phyloP scores from a whole-genome alignment of 2,329 filamentous ascomycete species.

The Apiospora arundinis region DNA sequence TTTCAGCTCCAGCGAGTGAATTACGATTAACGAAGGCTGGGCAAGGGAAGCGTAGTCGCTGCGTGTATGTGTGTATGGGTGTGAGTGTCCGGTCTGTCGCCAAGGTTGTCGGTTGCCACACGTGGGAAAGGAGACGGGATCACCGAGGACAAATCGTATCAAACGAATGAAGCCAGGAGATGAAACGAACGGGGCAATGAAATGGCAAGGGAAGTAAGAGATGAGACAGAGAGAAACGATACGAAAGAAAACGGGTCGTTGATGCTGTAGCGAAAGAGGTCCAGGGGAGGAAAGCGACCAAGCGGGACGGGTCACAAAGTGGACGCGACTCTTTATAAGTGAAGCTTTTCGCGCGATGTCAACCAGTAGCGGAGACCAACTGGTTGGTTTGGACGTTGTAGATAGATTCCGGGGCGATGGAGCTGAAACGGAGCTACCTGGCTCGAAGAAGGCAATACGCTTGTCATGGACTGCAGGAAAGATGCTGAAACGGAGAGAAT shows the following conservation, averaged over 20 bases:
- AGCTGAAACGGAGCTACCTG: constrained; percentile 44
- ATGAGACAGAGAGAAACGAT: constrained; percentile 39
- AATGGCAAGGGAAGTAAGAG: constrained; percentile 35
- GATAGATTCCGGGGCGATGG: constrained; percentile 41
- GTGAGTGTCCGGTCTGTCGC: background rate
- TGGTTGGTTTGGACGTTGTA: constrained; percentile 50
- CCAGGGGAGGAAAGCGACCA: constrained; percentile 38
- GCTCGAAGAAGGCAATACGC: constrained; percentile 35
- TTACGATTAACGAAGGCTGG: constrained; percentile 18
- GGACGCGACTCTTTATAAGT: constrained; percentile 44
- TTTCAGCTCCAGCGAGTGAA: background rate
- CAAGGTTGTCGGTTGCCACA: constrained; percentile 12
- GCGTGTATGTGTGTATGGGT: background rate
- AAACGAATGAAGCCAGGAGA: constrained; percentile 29
- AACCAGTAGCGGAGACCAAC: constrained; percentile 45
- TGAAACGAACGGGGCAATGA: constrained; percentile 40
- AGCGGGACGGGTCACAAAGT: constrained; percentile 41
- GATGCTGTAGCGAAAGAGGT: constrained; percentile 41
- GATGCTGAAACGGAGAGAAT: constrained; percentile 58
- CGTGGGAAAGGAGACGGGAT: background rate
- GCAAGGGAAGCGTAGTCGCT: background rate
- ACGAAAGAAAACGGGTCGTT: constrained; percentile 34
- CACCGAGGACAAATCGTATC: constrained; percentile 19
- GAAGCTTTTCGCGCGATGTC: constrained; percentile 42
- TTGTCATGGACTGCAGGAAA: constrained; percentile 40